These are phyloP conservation scores for Xerocomellus intermedius DNA, from an alignment of 768 basidiomycete genomes.

Conservation along the genomic window DNA sequence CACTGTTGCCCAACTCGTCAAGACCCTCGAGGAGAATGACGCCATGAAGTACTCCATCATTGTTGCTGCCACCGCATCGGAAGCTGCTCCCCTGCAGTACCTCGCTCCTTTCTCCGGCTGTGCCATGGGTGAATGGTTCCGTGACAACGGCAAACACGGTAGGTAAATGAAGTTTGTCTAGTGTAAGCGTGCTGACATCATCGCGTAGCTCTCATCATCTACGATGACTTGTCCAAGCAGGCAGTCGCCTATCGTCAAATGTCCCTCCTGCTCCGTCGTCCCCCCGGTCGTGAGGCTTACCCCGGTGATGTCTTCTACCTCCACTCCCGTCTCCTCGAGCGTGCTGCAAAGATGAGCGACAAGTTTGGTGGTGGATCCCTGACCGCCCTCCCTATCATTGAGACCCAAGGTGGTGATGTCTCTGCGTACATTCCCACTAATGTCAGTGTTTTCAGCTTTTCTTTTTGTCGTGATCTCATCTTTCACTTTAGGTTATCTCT, in stretches of 20 bases:
- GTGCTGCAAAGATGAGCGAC: conserved; percentile 99
- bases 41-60: conserved; percentile 99
- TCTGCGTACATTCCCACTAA: conserved; percentile 98
- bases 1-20: conserved; percentile 98
- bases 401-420: conserved; percentile 99
- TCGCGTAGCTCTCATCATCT: conserved; percentile 85
- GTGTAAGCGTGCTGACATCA: conserved; percentile 13
- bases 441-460: conserved; percentile 40
- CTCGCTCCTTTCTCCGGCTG: conserved; percentile 99
- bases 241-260: conserved; percentile 99
- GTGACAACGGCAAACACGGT: conserved; percentile 99
- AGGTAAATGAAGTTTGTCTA: conserved; percentile 23
- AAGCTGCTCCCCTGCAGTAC: conserved; percentile 99
- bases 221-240: conserved; percentile 99
- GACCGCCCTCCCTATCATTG: conserved; percentile 98
- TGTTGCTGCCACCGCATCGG: conserved; percentile 98
- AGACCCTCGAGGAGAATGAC: conserved; percentile 99
- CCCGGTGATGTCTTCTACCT: conserved; percentile 99
- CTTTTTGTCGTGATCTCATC: neutral
- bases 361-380: conserved; percentile 98
- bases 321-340: conserved; percentile 99
- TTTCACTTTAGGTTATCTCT: conserved; percentile 79
- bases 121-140: conserved; percentile 99
- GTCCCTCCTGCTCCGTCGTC: conserved; percentile 99
- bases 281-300: conserved; percentile 99